phyloP scores from a whole-genome alignment of 164 flowering plant species.

The Nymphaea colorata region DNA sequence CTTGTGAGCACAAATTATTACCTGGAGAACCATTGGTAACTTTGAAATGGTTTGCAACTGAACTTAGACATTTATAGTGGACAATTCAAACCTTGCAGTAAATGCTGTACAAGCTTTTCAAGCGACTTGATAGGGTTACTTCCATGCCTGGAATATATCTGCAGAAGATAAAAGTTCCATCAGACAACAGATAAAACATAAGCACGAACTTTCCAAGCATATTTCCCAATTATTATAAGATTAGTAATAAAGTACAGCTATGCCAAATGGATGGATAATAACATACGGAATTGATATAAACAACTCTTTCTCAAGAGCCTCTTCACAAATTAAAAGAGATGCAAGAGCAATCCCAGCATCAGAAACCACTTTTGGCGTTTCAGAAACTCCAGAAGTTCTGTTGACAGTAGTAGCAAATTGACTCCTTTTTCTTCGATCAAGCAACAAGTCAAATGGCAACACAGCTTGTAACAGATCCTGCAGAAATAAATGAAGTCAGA shows the following conservation, averaged over 20 bases:
- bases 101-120: constrained; percentile 84
- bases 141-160: constrained; percentile 99
- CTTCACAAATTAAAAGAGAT: constrained; percentile 74
- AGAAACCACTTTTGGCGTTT: constrained; percentile 50
- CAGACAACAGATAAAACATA: neutral
- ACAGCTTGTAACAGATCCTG: constrained; percentile 95
- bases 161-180: constrained; percentile 17
- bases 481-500: constrained; percentile 1
- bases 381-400: constrained; percentile 19
- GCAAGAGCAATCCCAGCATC: constrained; percentile 84
- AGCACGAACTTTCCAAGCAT: neutral
- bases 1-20: no score
- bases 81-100: constrained; percentile 59
- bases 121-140: constrained; percentile 78
- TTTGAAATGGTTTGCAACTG: no score
- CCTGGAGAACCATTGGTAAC: no score
- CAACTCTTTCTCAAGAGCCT: constrained; percentile 78
- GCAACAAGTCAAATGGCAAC: constrained; percentile 72
- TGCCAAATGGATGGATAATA: neutral
- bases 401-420: constrained; percentile 33
- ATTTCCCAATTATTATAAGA: neutral
- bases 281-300: constrained; percentile 84
- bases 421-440: constrained; percentile 56
- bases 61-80: no score
- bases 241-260: neutral